These are phyloP conservation scores for Ganoderma sinense DNA, from an alignment of 1,284 basidiomycete genomes.

Conservation along the genomic window DNA sequence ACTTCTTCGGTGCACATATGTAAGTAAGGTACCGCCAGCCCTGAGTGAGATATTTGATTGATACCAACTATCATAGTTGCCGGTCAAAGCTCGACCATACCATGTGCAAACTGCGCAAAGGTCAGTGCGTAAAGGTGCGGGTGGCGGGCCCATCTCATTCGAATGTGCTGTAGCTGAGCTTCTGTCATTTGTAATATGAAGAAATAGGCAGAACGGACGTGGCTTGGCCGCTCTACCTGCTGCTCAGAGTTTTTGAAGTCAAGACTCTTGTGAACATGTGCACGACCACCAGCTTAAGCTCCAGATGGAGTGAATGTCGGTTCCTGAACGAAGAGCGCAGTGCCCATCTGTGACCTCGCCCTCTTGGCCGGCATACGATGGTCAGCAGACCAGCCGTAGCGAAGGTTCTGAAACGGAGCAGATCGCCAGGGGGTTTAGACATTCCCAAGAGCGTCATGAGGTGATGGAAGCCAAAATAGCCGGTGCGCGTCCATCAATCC, in stretches of 20 bases:
- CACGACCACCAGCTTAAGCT: not conserved
- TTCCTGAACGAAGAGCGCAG: not conserved
- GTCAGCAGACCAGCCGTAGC: conserved; percentile 15
- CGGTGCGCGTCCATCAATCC: conserved; percentile 16
- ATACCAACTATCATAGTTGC: not conserved
- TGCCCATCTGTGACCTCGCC: not conserved
- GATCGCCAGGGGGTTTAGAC: not conserved
- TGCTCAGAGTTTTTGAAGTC: not conserved
- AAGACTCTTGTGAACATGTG: not conserved
- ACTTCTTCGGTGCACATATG: no score
- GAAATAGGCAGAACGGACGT: not conserved
- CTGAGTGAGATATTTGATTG: not conserved
- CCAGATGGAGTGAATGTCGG: not conserved
- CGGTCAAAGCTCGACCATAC: not conserved
- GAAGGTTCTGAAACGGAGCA: conserved; percentile 1
- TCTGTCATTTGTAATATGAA: not conserved
- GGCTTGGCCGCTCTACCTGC: not conserved
- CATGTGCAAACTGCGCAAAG: not conserved
- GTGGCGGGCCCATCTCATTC: not conserved
- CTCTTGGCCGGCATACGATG: conserved; percentile 12
- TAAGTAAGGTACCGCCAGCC: no score
- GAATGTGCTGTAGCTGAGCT: not conserved
- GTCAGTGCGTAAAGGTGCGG: not conserved
- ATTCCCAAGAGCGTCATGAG: conserved; percentile 25
- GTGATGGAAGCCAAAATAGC: conserved; percentile 22